These are phyloP conservation scores for Chenopodium suecicum DNA, from an alignment of 148 eudicot genomes.

Conservation along the genomic window DNA sequence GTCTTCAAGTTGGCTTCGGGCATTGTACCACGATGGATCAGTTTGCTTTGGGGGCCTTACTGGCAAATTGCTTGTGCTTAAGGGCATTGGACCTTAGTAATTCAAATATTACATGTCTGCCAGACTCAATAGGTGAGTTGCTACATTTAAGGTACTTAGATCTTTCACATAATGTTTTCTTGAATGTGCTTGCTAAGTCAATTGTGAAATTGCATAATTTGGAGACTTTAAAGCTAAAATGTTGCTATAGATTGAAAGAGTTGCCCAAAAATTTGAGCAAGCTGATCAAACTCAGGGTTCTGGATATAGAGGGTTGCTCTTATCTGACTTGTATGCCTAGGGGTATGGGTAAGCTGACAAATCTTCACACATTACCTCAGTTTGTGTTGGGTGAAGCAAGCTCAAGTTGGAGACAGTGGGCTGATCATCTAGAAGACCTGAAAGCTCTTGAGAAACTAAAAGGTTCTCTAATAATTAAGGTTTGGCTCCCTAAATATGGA, in stretches of 20 bases:
- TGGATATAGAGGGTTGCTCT: conserved; percentile 1
- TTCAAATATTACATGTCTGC: not conserved
- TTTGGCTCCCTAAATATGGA: not conserved
- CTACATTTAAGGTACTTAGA: conserved; percentile 6
- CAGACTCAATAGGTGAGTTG: not conserved
- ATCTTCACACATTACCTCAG: not conserved
- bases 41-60: not conserved
- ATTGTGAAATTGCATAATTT: not conserved
- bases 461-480: not conserved
- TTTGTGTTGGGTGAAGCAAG: not conserved
- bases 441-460: not conserved
- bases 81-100: not conserved
- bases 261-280: not conserved
- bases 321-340: not conserved
- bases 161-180: not conserved
- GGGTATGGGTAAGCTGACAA: not conserved
- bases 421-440: not conserved
- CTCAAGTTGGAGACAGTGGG: not conserved
- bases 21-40: conserved; percentile 1
- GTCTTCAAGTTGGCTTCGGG: not conserved
- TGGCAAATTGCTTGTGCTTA: not conserved
- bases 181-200: not conserved
- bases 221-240: not conserved
- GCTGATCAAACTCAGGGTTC: not conserved
- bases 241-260: not conserved